Conservation (phyloP, 139 green algal genomes). For the Chlamydomonas eustigma region DNA sequence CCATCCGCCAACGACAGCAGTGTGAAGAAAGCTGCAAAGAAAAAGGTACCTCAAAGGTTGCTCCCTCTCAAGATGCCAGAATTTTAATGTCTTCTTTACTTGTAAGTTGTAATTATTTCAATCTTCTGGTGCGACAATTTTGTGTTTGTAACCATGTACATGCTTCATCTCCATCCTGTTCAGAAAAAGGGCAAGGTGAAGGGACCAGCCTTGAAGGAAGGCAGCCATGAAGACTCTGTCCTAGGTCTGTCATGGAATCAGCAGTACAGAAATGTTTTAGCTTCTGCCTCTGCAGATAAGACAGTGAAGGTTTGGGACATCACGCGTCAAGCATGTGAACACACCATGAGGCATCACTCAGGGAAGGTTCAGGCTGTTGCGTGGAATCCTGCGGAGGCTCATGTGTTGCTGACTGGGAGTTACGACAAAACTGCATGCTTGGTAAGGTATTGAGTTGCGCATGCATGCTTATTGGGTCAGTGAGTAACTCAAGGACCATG, state of each 20-base stretch:
- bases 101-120: too few species aligned
- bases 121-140: too few species aligned
- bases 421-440: conserved; percentile 81
- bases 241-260: conserved; percentile 89
- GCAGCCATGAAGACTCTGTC: conserved; percentile 87
- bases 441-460: too few species aligned
- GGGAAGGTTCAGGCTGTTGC: conserved; percentile 93
- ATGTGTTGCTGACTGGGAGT: conserved; percentile 80
- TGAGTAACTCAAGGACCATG: too few species aligned
- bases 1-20: too few species aligned
- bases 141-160: too few species aligned
- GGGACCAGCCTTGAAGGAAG: conserved; percentile 28
- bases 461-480: too few species aligned
- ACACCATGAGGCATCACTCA: conserved; percentile 85
- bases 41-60: too few species aligned
- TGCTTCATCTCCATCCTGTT: too few species aligned
- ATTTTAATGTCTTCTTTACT: too few species aligned
- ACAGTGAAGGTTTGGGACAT: conserved; percentile 66
- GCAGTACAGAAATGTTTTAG: conserved; percentile 86
- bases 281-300: conserved; percentile 46
- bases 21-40: too few species aligned
- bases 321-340: conserved; percentile 20
- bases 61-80: too few species aligned
- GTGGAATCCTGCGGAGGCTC: conserved; percentile 86
- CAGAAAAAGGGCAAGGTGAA: background rate